Percentiles rank a stretch among this genome's conserved stretches.
These are phyloP conservation scores for Fusarium secorum DNA, from an alignment of 2,329 filamentous ascomycete genomes.

Conservation along the genomic window DNA sequence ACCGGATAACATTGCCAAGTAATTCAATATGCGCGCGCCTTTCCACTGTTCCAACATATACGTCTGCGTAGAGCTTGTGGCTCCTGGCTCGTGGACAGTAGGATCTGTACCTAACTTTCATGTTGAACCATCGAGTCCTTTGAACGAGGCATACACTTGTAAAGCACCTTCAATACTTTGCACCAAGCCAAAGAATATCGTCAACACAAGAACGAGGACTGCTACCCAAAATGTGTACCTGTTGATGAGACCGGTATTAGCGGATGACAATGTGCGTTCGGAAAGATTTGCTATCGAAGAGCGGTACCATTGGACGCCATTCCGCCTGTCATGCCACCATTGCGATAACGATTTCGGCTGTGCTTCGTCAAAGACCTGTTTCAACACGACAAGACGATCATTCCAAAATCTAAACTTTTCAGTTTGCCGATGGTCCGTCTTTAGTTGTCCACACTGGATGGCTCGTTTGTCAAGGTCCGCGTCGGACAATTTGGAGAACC, in stretches of 20 bases:
- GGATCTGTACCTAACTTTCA: not conserved
- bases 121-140: not conserved
- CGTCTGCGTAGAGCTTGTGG: not conserved
- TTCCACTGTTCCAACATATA: not conserved
- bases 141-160: not conserved
- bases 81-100: not conserved
- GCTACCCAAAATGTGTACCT: slow-evolving; percentile 7
- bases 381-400: not conserved
- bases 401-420: not conserved
- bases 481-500: not conserved
- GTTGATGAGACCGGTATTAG: not conserved
- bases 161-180: not conserved
- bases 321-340: not conserved
- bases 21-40: not conserved
- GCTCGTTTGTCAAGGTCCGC: not conserved
- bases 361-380: not conserved
- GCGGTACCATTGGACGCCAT: not conserved
- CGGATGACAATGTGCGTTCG: not conserved
- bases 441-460: not conserved
- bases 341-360: not conserved
- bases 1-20: accelerated
- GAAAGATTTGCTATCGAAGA: not conserved
- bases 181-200: slow-evolving; percentile 4
- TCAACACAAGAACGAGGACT: not conserved
- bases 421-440: not conserved